These are phyloP conservation scores for Oryza australiensis DNA, from an alignment of 176 grass and related monocot species.

Conservation along the genomic window DNA sequence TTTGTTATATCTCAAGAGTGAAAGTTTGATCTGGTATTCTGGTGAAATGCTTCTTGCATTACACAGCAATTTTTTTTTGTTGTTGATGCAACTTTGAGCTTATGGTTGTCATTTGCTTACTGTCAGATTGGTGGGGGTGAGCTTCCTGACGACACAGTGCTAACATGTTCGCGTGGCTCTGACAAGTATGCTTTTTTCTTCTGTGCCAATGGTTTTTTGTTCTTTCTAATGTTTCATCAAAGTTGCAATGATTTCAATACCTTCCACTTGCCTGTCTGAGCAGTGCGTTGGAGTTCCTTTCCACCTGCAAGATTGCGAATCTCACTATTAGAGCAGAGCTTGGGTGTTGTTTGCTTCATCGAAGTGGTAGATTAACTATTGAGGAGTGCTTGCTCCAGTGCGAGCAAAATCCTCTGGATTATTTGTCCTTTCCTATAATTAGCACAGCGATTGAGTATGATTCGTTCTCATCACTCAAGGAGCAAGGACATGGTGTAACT, in stretches of 20 bases:
- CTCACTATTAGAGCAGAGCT: constrained; percentile 83
- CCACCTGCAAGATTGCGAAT: constrained; percentile 87
- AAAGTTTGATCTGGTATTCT: constrained; percentile 2
- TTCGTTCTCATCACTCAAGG: constrained; percentile 34
- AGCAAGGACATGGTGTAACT: constrained; percentile 60
- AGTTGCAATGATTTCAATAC: neutral
- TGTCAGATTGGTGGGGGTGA: constrained; percentile 83
- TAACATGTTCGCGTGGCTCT: constrained; percentile 83
- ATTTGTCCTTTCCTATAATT: constrained; percentile 91
- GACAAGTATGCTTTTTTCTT: constrained; percentile 73
- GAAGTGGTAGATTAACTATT: constrained; percentile 74
- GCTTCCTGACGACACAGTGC: constrained; percentile 87
- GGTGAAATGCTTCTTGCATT: constrained; percentile 28
- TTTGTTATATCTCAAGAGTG: constrained; percentile 17
- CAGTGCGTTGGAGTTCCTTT: constrained; percentile 86
- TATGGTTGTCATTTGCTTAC: constrained; percentile 32
- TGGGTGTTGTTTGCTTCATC: constrained; percentile 84
- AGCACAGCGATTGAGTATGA: constrained; percentile 59
- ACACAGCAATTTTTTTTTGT: neutral
- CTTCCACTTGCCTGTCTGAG: neutral
- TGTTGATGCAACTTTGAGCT: constrained; percentile 23
- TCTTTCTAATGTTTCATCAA: neutral
- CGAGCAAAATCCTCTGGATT: constrained; percentile 87
- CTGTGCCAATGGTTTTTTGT: neutral
- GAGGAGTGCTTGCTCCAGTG: constrained; percentile 91